phyloP scores from a whole-genome alignment of 352 stramenopile species.

The Plasmopara halstedii region DNA sequence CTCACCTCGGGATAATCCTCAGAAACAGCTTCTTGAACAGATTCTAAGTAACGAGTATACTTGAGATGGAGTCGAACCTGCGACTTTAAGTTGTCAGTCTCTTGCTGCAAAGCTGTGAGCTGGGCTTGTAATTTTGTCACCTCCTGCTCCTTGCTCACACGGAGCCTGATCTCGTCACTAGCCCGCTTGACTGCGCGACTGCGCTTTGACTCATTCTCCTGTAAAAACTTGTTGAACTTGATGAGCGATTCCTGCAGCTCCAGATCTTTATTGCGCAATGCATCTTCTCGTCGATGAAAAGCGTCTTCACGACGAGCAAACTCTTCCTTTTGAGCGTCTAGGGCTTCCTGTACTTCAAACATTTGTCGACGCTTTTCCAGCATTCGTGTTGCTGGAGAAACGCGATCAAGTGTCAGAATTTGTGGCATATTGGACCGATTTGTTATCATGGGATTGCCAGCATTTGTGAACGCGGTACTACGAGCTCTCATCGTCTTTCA shows the following conservation, averaged over 20 bases:
- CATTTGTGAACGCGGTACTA: slow-evolving; percentile 43
- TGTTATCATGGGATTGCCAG: slow-evolving; percentile 64
- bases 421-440: slow-evolving; percentile 70
- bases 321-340: slow-evolving; percentile 92
- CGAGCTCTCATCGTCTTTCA: slow-evolving; percentile 38
- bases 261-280: slow-evolving; percentile 89
- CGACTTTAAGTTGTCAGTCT: slow-evolving; percentile 58
- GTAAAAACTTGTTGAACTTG: slow-evolving; percentile 95
- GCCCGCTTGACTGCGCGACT: slow-evolving; percentile 89
- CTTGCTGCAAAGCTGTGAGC: slow-evolving; percentile 47
- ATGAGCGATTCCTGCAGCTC: slow-evolving; percentile 93
- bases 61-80: slow-evolving; percentile 79
- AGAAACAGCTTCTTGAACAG: slow-evolving; percentile 83
- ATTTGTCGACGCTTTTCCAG: slow-evolving; percentile 93
- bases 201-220: slow-evolving; percentile 93
- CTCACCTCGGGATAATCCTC: slow-evolving; percentile 91
- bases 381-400: slow-evolving; percentile 88
- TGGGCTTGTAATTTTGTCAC: slow-evolving; percentile 67
- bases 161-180: slow-evolving; percentile 89
- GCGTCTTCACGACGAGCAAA: slow-evolving; percentile 87
- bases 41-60: slow-evolving; percentile 83
- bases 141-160: slow-evolving; percentile 84
- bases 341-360: slow-evolving; percentile 92
- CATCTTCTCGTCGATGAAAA: slow-evolving; percentile 90
- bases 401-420: slow-evolving; percentile 88